Evolutionary conservation across 169 alveolate species (phyloP).

Genomic region (Toxoplasma gondii): DNA sequence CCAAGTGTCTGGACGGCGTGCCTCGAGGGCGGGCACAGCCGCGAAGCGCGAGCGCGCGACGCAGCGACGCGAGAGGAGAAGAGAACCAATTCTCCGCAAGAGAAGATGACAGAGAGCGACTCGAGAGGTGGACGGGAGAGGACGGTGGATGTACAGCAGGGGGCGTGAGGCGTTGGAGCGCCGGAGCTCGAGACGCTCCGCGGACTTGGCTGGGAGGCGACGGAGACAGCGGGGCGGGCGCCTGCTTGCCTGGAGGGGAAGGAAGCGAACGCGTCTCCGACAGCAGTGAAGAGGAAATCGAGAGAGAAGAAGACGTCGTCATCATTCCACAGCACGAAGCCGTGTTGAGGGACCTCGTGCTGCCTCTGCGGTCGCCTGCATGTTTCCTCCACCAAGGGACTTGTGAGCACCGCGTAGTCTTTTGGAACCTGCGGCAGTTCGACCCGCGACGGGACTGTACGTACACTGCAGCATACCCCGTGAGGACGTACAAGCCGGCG

Average conservation of each 20-base stretch:
- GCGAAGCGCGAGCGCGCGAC: background rate
- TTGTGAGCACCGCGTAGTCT: conserved; percentile 74
- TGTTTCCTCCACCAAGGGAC: conserved; percentile 73
- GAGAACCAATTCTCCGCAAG: background rate
- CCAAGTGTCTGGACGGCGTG: conserved; percentile 11
- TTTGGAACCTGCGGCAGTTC: conserved; percentile 69
- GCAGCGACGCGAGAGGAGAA: background rate
- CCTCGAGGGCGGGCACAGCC: background rate
- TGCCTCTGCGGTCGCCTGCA: conserved; percentile 69
- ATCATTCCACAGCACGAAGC: conserved; percentile 40
- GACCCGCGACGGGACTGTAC: conserved; percentile 66
- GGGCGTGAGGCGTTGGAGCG: background rate
- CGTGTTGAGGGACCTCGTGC: conserved; percentile 40
- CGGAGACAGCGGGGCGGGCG: background rate
- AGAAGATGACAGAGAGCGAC: background rate
- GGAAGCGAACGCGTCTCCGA: background rate
- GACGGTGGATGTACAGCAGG: background rate
- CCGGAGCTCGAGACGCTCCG: background rate
- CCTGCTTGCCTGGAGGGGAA: too few relatives aligned
- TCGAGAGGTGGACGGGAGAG: too few relatives aligned
- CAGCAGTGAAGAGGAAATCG: background rate
- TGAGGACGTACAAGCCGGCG: conserved; percentile 61
- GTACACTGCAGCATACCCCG: conserved; percentile 66
- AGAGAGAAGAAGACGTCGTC: background rate
- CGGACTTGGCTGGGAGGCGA: background rate